These are phyloP conservation scores for Gossypium ekmanianum DNA, from an alignment of 345 rosid species.

Conservation along the genomic window DNA sequence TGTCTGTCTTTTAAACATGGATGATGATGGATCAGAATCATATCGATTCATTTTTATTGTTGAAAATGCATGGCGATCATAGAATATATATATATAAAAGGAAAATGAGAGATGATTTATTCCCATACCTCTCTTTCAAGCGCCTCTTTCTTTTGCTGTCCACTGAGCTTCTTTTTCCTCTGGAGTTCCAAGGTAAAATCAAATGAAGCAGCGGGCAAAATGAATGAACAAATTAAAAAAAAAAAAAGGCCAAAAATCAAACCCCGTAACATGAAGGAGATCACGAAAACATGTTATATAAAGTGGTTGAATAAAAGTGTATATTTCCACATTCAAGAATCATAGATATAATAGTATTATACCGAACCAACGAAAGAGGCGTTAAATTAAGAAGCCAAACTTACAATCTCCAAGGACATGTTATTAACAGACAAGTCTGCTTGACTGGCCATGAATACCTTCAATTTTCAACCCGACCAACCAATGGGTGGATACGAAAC, in stretches of 20 bases:
- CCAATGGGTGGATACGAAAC: conserved; percentile 10
- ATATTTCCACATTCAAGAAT: too few relatives aligned
- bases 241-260: not conserved
- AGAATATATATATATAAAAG: too few relatives aligned
- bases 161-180: conserved; percentile 65
- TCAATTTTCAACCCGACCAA: not conserved
- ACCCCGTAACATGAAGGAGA: not conserved
- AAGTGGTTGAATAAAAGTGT: not conserved
- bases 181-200: conserved; percentile 22
- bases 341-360: too few relatives aligned
- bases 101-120: not conserved
- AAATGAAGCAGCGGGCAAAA: not conserved
- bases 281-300: not conserved
- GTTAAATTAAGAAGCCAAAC: not conserved
- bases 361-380: not conserved
- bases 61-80: too few relatives aligned
- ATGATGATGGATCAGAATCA: not conserved
- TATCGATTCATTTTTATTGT: too few relatives aligned
- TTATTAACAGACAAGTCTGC: conserved; percentile 14
- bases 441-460: conserved; percentile 27
- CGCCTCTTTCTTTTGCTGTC: conserved; percentile 65
- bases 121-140: conserved; percentile 78
- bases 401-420: conserved; percentile 32
- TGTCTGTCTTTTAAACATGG: not conserved
- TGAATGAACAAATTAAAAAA: not conserved